Percentiles rank a stretch among this genome's conserved stretches.
Evolutionary conservation across 768 basidiomycete genomes (phyloP).

Genomic region (Strobilomyces dryophilus): DNA sequence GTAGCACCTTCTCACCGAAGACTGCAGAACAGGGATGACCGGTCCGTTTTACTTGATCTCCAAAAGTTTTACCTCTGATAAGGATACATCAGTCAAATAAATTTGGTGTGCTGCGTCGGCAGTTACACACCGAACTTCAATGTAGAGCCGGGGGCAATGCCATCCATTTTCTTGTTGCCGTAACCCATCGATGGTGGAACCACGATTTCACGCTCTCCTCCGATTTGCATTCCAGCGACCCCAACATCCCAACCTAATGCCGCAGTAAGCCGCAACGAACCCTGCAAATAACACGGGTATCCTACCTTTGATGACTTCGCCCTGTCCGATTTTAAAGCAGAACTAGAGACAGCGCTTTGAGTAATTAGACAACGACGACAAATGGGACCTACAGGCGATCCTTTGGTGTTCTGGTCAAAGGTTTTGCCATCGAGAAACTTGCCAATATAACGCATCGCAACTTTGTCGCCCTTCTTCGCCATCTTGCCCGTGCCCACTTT

Average conservation of each 20-base stretch:
- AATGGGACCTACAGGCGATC: slow-evolving; percentile 66
- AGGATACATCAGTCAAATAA: slow-evolving; percentile 10
- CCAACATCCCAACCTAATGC: slow-evolving; percentile 84
- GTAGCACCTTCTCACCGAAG: slow-evolving; percentile 9
- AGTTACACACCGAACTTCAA: slow-evolving; percentile 68
- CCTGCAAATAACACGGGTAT: background rate
- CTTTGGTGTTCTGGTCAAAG: slow-evolving; percentile 80
- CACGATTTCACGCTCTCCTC: slow-evolving; percentile 79
- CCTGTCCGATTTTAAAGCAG: slow-evolving; percentile 74
- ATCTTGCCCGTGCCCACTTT: slow-evolving; percentile 79
- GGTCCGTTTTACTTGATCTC: slow-evolving; percentile 51
- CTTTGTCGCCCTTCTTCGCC: slow-evolving; percentile 80
- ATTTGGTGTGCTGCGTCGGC: background rate
- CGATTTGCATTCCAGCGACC: slow-evolving; percentile 86
- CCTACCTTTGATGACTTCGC: slow-evolving; percentile 89
- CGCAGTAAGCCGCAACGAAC: slow-evolving; percentile 1
- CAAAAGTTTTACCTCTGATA: slow-evolving; percentile 67
- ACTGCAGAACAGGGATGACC: slow-evolving; percentile 9
- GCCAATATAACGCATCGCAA: slow-evolving; percentile 91
- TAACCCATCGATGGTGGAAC: slow-evolving; percentile 71
- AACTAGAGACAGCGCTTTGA: slow-evolving; percentile 41
- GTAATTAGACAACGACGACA: slow-evolving; percentile 6
- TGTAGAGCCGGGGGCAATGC: slow-evolving; percentile 78
- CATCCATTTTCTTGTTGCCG: slow-evolving; percentile 55
- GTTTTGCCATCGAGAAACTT: slow-evolving; percentile 73